A percentile compares a stretch with the other conserved stretches of the same genome.
Conservation (phyloP, 2,329 filamentous ascomycete species). For the Calonectria hawksworthii region DNA sequence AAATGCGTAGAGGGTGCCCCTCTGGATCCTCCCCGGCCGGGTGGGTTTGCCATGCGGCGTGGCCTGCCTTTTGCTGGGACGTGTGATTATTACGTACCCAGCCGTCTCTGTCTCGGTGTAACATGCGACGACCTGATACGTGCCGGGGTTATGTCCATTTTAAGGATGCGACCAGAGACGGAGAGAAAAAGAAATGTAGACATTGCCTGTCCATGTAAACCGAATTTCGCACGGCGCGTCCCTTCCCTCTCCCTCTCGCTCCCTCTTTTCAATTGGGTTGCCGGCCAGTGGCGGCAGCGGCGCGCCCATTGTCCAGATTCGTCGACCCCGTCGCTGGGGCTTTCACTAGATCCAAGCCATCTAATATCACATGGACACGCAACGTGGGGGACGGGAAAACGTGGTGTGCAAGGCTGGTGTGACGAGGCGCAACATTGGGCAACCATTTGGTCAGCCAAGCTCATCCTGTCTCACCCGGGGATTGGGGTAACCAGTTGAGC, state of each 20-base stretch:
- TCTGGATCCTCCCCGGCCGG: background rate
- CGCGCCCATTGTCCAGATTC: slow-evolving; percentile 1
- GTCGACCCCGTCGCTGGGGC: background rate
- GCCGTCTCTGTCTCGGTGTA: background rate
- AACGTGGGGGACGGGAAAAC: slow-evolving; percentile 9
- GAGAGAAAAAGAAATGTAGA: background rate
- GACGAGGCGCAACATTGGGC: background rate
- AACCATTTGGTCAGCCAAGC: background rate
- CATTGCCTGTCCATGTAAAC: background rate
- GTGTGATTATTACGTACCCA: slow-evolving; percentile 18
- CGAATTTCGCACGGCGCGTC: background rate
- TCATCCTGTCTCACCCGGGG: background rate
- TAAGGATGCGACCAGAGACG: background rate
- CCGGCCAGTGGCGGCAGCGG: slow-evolving; percentile 3
- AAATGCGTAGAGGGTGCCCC: background rate
- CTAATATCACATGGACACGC: slow-evolving; percentile 12
- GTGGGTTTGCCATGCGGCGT: background rate
- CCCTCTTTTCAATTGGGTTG: background rate
- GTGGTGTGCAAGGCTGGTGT: slow-evolving; percentile 5
- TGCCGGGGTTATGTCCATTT: background rate
- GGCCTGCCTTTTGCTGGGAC: background rate
- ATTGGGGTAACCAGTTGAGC: background rate
- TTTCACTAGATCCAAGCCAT: slow-evolving; percentile 6
- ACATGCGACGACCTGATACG: background rate
- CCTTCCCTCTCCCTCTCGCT: background rate